Conservation (phyloP, 495 filamentous ascomycete species). For the Cercophora newfieldiana region DNA sequence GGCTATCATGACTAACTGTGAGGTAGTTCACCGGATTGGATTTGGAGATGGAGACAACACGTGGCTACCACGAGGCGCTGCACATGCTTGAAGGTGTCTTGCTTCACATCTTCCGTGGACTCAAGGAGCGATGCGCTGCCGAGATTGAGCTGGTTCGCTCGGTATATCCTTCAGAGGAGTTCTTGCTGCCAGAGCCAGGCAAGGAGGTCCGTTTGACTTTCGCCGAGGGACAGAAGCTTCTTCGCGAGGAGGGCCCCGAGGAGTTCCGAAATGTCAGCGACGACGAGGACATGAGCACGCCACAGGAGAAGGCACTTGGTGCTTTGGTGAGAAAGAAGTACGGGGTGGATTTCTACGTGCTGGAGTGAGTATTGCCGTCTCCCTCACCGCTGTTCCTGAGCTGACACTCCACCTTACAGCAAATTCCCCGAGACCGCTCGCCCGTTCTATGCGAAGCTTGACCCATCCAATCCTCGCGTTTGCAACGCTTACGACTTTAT, state of each 20-base stretch:
- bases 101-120: constrained; percentile 80
- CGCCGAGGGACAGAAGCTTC: constrained; percentile 77
- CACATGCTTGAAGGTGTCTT: constrained; percentile 80
- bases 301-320: constrained; percentile 89
- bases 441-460: constrained; percentile 88
- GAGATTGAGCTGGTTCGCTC: constrained; percentile 69
- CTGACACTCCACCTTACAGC: constrained; percentile 48
- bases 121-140: constrained; percentile 65
- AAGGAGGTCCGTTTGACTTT: constrained; percentile 83
- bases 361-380: neutral
- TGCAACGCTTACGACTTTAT: too few relatives aligned
- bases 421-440: constrained; percentile 84
- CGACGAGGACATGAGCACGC: constrained; percentile 78
- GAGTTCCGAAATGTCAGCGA: constrained; percentile 65
- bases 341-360: constrained; percentile 85
- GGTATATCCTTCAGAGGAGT: constrained; percentile 59
- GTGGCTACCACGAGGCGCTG: constrained; percentile 85
- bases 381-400: neutral
- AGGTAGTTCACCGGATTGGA: constrained; percentile 82
- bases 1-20: neutral
- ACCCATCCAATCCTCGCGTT: constrained; percentile 65
- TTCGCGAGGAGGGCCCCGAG: constrained; percentile 77
- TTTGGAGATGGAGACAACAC: constrained; percentile 92
- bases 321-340: constrained; percentile 80
- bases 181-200: constrained; percentile 58